Base-by-base conservation (phyloP, 352 stramenopile species). In the Phytopythium aichiense region DNA sequence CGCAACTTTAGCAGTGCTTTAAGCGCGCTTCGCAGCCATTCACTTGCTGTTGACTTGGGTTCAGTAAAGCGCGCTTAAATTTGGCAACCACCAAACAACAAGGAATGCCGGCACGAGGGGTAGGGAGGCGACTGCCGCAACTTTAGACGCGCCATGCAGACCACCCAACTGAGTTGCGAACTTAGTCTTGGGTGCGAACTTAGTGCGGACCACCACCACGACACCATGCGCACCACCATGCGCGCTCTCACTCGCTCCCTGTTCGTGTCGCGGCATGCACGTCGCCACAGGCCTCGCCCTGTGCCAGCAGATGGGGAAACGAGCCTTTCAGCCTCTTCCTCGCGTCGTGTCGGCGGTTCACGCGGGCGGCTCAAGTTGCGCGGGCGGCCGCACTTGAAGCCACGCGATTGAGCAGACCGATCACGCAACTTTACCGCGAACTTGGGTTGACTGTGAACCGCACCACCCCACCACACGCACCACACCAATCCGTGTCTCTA, bases 51-150 rank as follows among this genome's bases (percentile, higher is more conserved):
- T n/a, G 7, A 37, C 3, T 18, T 35, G 13, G 46, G 11, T 7
- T n/a, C 2, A 33, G 13, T 48, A 20, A 57, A 66, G 57, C 62
- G 62, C 66, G 66, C 66, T 72, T 72, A 70, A 68, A 64, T 40
- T 35, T 31, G 8, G 20, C 38, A 25, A 35, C 56, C 38, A 37
- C 12, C 7, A 31, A 35, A 23, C 30, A 33, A 28, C 42, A 49
- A 45, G 40, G 40, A 45, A 45, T 22, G 18, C 6, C 7, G 42
- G 12, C 7, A 5, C 6, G 40, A 55, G 12, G 33, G 35, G 37
- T 37, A 38, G 52, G 15, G 22, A 22, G 15, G 23, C 22, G 25
- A 25, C 4, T 54, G 48, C 25, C 25, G 28, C 48, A 38, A 54
- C 48, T 54, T 53, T 33, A 53, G 23, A 2, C 1, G 13, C 4